Evolutionary conservation across 192 early-diverging fungal species (phyloP), one percentile per base, ranked within the genome.

Genomic region (Backusella tarrabulga): DNA sequence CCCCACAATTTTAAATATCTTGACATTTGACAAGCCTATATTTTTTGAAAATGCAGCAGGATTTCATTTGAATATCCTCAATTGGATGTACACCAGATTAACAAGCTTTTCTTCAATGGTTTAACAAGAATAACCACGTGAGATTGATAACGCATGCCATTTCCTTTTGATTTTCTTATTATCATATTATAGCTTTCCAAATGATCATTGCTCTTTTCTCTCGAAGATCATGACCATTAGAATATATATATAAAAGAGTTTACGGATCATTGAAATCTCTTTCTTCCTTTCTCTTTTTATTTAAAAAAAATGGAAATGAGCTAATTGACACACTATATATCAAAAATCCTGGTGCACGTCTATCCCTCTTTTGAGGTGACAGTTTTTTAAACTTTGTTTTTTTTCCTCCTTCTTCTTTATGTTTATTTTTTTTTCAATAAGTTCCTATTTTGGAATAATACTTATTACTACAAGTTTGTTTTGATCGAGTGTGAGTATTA

Each of bases 371-470:
- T 50, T 19, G 6, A 44, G 42, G 42, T 44, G 42, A 17, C 42
- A 44, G 42, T n/a, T 60, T 60, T 60, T 60, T 60, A 56, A 56
- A 56, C n/a, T 23, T 23, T 56, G 6, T 21, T 56, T 56, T 56
- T 19, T 56, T 17, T 17, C 42, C 15, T 15, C 15, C 42, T 34
- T 67, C 14, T 67, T 34, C 29, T 26, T 32, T 66, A 14, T 66
- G 60, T 26, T 68, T 68, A n/a, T 67, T 67, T 68, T 68, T 69
- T 36, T 40, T 12, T 69, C 67, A 35, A 68, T 19, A 69, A 23
- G n/a, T 38, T 69, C 68, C 36, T 36, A 69, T 35, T 69, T 69
- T 69, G 68, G 68, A 69, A 21, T 35, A 69, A 38, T 38, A 69
- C 19, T 21, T 69, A 69, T 69, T 69, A 69, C 68, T 69, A 69